Evolutionary conservation across 2,329 filamentous ascomycete species (phyloP), one percentile per base, ranked within the genome.

Genomic region (Verticillium klebahnii): DNA sequence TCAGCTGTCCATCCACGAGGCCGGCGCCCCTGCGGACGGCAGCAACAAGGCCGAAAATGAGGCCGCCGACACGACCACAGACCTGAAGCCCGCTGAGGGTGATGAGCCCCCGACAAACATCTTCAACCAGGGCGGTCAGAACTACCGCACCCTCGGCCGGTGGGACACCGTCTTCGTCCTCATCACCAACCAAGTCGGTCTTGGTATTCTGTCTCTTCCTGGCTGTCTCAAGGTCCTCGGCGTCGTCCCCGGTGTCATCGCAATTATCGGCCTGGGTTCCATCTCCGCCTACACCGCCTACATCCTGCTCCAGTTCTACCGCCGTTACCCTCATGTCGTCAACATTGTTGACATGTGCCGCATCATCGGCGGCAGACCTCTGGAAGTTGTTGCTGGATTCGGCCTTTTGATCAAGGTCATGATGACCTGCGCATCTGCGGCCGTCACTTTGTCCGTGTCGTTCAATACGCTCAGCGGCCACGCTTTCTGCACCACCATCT

Each of bases 331-430:
- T 0, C 85, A 90, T 70, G 82, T 89, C 62, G 82, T 87, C 66
- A 89, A 91, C 74, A 85, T 91, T 11, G 90, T 88, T 67, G 89
- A 91, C 68, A 86, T 91, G 84, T 80, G 82, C 81, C 69, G 81
- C 78, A 69, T 85, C 75, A 68, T 84, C 76, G 78, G 73, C 1
- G 72, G 72, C 2, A 66, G 66, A 1, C 60, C 66, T 2, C 64
- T 74, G 19, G 70, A 70, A 34, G 64, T 71, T 25, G 31, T 67
- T 1, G 62, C 69, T 8, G 72, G 86, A 2, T 75, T 87, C 67
- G 89, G 89, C 79, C 88, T 91, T 71, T 70, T 91, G 14, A 71
- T 91, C 66, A 90, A 91, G 78, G 89, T 91, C 71, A 89, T 86
- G 58, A 89, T 89, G 74, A 90, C 89, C 62, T 82, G 85, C 75